Conservation (phyloP, 2,329 filamentous ascomycete species). For the Fusarium equiseti region DNA sequence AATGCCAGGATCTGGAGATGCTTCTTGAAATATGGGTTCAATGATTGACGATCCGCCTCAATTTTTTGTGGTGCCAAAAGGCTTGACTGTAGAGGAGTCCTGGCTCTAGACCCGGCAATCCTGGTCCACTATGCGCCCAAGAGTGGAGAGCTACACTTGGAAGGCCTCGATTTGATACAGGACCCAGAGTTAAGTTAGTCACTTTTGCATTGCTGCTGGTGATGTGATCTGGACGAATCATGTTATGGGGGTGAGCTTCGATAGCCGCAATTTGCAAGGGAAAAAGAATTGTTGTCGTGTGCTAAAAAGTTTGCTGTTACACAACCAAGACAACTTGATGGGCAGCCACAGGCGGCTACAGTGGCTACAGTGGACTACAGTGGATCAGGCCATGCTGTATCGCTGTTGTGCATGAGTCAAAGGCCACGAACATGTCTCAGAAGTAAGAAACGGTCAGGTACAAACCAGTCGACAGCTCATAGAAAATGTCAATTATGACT, state of each 20-base stretch:
- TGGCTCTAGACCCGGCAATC: background rate
- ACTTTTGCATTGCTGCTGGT: constrained; percentile 10
- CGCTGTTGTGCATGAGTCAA: constrained; percentile 21
- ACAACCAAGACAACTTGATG: background rate
- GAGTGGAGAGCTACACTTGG: constrained; percentile 29
- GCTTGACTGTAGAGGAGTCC: background rate
- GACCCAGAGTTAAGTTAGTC: constrained; percentile 15
- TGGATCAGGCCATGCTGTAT: constrained; percentile 18
- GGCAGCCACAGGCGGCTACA: constrained; percentile 7
- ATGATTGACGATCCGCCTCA: constrained; percentile 12
- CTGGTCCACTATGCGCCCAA: constrained; percentile 11
- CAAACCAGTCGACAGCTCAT: background rate
- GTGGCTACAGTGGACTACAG: background rate
- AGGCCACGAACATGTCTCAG: constrained; percentile 14
- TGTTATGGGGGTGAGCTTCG: background rate
- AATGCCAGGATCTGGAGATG: background rate
- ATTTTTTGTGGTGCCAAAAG: constrained; percentile 24
- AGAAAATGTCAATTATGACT: background rate
- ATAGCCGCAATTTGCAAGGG: constrained; percentile 27
- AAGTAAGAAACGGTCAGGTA: background rate
- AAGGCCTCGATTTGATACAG: constrained; percentile 31
- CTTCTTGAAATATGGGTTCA: constrained; percentile 1
- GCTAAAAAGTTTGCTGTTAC: constrained; percentile 13
- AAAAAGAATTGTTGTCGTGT: background rate
- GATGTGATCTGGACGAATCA: constrained; percentile 23